phyloP scores from a whole-genome alignment of 2,329 filamentous ascomycete species.

The Scedosporium apiospermum region DNA sequence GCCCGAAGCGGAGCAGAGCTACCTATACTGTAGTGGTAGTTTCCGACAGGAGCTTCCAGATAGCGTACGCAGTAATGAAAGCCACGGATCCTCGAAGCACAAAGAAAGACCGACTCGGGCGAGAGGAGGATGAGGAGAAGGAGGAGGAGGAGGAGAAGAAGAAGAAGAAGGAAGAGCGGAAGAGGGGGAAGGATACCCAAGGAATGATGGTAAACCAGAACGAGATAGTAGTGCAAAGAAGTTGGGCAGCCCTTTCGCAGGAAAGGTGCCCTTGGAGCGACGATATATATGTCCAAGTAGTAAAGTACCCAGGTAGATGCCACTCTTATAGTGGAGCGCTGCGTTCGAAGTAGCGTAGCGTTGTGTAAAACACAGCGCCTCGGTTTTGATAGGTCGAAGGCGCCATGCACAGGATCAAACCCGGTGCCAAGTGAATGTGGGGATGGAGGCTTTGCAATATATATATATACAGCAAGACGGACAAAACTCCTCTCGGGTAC shows the following conservation, averaged over 20 bases:
- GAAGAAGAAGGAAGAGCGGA: not conserved
- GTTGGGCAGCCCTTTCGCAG: not conserved
- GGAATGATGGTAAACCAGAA: not conserved
- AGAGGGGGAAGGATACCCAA: not conserved
- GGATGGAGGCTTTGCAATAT: slow-evolving; percentile 1
- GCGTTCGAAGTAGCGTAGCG: not conserved
- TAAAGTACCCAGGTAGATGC: not conserved
- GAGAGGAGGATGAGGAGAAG: not conserved
- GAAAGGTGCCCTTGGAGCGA: not conserved
- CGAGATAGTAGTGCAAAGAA: not conserved
- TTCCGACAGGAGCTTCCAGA: too few relatives aligned
- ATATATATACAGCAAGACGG: not conserved
- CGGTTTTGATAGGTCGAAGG: not conserved
- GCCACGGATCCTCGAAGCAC: not conserved
- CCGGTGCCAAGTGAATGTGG: slow-evolving; percentile 6
- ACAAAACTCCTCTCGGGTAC: not conserved
- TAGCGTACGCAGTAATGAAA: not conserved
- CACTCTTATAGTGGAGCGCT: not conserved
- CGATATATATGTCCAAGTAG: slow-evolving; percentile 1
- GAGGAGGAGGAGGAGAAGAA: not conserved
- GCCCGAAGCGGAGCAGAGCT: too few relatives aligned
- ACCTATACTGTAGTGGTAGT: too few relatives aligned
- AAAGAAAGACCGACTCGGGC: not conserved
- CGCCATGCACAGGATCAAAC: not conserved
- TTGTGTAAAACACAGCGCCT: not conserved